Conservation (phyloP, 306 rosid genomes). For the Amphicarpaea edgeworthii region DNA sequence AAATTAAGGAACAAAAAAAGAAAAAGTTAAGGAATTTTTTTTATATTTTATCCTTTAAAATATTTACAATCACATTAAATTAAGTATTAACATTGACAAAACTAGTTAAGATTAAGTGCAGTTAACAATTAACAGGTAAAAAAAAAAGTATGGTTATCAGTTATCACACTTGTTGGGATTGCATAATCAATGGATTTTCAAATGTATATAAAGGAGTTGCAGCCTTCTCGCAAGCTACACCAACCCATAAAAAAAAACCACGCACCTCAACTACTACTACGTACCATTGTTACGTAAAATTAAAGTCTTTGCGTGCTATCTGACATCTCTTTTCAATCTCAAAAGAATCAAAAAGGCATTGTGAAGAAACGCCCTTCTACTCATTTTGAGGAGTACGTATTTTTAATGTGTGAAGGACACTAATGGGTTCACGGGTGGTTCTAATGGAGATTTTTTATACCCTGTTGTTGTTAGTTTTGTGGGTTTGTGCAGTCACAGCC, state of each 20-base stretch:
- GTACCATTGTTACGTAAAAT: slow-evolving; percentile 18
- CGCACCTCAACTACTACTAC: slow-evolving; percentile 37
- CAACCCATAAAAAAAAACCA: too few relatives aligned
- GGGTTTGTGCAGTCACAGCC: slow-evolving; percentile 56
- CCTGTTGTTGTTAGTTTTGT: slow-evolving; percentile 34
- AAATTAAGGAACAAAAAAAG: too few relatives aligned
- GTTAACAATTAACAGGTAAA: too few relatives aligned
- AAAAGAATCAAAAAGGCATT: slow-evolving; percentile 41
- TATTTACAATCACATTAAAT: too few relatives aligned
- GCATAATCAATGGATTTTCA: too few relatives aligned
- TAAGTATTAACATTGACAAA: too few relatives aligned
- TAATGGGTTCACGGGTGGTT: slow-evolving; percentile 50
- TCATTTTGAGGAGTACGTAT: background rate
- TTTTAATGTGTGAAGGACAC: slow-evolving; percentile 14
- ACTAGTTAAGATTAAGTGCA: too few relatives aligned
- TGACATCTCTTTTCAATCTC: slow-evolving; percentile 27
- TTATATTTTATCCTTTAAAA: too few relatives aligned
- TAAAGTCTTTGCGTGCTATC: slow-evolving; percentile 1
- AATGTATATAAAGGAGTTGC: slow-evolving; percentile 54
- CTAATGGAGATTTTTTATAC: slow-evolving; percentile 47
- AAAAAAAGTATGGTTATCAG: too few relatives aligned
- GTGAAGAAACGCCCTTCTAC: background rate
- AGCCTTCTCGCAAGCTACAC: slow-evolving; percentile 34
- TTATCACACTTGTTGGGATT: too few relatives aligned
- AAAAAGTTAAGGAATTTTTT: too few relatives aligned